Evolutionary conservation across 495 filamentous ascomycete species (phyloP), one percentile per base, ranked within the genome.

Genomic region (Aspergillus bertholletiae): DNA sequence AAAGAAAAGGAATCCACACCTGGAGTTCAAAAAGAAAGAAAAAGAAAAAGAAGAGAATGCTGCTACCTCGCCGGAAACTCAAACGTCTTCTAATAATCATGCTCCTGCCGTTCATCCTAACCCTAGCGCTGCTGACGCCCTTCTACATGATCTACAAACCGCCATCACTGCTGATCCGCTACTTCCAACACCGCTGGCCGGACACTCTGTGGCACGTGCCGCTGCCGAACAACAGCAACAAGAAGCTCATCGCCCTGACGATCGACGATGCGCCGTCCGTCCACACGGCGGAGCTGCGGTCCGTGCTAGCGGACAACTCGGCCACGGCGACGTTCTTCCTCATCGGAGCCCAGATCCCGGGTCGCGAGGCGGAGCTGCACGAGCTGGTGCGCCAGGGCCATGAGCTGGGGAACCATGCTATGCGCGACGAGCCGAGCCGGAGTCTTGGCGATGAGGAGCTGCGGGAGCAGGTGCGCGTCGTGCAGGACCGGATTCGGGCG

Each of bases 401-500:
- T 60, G 88, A 92, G 65, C 75, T 92, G 9, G 90, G 80, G 40
- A 95, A 95, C 68, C 90, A 96, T 67, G 90, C 86, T 4, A 91
- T 92, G 88, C 75, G 79, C 63, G 90, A 96, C 70, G 88, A 93
- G 70, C 82, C 88, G 5, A 84, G 82, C 22, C 71, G 81, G 49
- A 68, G 63, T 7, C 54, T 81, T 13, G 65, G 59, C 43, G 58
- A 77, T 22, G 62, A 55, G 5, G 57, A 60, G 2, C 65, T 81
- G 11, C 41, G 51, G 4, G 65, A 64, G 3, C 71, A 81, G 52
- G 74, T 83, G 12, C 54, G 43, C 7, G 48, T 58, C 2, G 75
- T 80, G 12, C 71, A 82, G 50, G 47, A 46, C 0, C 69, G 77
- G 54, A 85, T 92, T 39, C 61, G 68, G 26, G 66, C 60, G 1